Conservation (phyloP, 2,329 filamentous ascomycete genomes). For the Fusarium miscanthi region DNA sequence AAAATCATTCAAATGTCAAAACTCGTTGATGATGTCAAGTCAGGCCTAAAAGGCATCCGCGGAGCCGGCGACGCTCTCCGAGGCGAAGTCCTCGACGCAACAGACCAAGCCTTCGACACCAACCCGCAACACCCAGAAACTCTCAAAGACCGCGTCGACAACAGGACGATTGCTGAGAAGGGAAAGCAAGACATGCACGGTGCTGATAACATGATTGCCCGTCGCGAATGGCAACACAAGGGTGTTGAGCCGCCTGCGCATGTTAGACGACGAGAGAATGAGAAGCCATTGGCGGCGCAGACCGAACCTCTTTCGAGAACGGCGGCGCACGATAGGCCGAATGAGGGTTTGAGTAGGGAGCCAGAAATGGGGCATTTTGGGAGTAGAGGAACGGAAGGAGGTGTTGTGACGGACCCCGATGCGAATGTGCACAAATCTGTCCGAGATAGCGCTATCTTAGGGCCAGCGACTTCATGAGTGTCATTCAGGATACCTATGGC, state of each 20-base stretch:
- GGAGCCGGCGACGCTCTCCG: constrained; percentile 40
- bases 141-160: constrained; percentile 1
- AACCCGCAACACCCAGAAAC: constrained; percentile 26
- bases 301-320: not conserved
- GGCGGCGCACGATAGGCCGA: not conserved
- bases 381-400: not conserved
- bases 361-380: constrained; percentile 19
- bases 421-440: too few species aligned
- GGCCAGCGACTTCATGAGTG: too few species aligned
- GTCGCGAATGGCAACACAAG: constrained; percentile 34
- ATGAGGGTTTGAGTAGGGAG: constrained; percentile 15
- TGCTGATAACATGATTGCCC: constrained; percentile 33
- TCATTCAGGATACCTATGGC: too few species aligned
- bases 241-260: constrained; percentile 13
- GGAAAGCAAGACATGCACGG: constrained; percentile 34
- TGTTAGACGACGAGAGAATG: not conserved
- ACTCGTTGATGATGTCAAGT: constrained; percentile 39
- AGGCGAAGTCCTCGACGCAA: constrained; percentile 33
- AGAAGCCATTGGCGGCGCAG: not conserved
- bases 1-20: constrained; percentile 28
- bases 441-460: too few species aligned
- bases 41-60: constrained; percentile 39
- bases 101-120: constrained; percentile 37
- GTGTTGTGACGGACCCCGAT: not conserved
- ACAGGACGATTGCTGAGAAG: constrained; percentile 23